These are phyloP conservation scores for Lavandula angustifolia DNA, from an alignment of 257 asterid species.

Conservation along the genomic window DNA sequence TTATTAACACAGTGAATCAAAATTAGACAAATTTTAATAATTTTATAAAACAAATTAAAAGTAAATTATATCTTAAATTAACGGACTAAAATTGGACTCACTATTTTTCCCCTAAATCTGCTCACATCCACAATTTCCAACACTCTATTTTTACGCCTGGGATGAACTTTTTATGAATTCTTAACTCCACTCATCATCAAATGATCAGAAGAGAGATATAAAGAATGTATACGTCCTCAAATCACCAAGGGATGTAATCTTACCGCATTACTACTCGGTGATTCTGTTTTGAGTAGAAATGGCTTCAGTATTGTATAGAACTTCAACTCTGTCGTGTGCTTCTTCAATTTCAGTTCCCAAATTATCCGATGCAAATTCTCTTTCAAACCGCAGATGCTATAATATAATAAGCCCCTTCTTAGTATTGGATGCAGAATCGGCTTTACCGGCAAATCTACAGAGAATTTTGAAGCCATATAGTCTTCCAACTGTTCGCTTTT, in stretches of 20 bases:
- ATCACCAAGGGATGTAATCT: constrained; percentile 20
- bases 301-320: constrained; percentile 35
- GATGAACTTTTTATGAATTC: background rate
- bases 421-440: constrained; percentile 34
- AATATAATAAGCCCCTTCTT: constrained; percentile 5
- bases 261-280: constrained; percentile 3
- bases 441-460: constrained; percentile 28
- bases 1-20: too few species aligned
- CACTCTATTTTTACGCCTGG: background rate
- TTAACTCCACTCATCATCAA: background rate
- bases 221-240: constrained; percentile 12
- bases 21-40: too few species aligned
- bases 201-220: background rate
- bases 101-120: too few species aligned
- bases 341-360: constrained; percentile 34
- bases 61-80: too few species aligned
- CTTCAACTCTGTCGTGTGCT: constrained; percentile 31
- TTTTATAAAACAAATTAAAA: too few species aligned
- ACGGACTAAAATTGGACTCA: too few species aligned
- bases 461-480: constrained; percentile 42
- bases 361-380: constrained; percentile 27
- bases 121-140: background rate
- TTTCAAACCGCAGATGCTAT: constrained; percentile 27
- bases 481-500: constrained; percentile 26
- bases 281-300: constrained; percentile 30